Conservation (phyloP, 176 grass and related monocot genomes). For the Avena atlantica region DNA sequence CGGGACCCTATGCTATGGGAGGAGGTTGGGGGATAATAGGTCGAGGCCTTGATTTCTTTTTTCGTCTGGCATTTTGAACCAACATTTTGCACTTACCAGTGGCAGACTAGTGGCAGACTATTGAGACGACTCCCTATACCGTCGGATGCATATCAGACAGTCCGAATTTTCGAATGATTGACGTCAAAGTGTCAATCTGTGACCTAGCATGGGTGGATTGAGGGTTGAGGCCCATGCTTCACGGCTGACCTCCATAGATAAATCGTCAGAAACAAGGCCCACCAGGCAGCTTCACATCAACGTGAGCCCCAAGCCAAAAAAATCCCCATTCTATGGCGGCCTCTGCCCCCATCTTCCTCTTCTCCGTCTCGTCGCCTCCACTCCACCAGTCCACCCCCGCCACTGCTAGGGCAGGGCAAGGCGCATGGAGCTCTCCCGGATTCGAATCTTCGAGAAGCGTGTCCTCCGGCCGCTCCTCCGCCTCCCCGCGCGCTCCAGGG, state of each 20-base stretch:
- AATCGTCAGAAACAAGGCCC: conserved; percentile 1
- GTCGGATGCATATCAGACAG: no score
- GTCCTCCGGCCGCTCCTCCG: conserved; percentile 24
- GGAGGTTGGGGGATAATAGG: no score
- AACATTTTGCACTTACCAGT: no score
- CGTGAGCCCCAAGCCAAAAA: conserved; percentile 19
- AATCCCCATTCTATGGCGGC: conserved; percentile 33
- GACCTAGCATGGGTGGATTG: no score
- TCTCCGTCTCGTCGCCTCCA: conserved; percentile 16
- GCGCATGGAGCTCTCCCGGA: conserved; percentile 45
- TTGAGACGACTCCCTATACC: no score
- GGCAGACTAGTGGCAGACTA: no score
- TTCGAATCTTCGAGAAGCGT: conserved; percentile 43
- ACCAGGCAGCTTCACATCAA: conserved; percentile 15
- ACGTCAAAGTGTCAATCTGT: no score
- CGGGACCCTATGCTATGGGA: no score
- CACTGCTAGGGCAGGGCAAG: background rate
- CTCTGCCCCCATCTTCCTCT: background rate
- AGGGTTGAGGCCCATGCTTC: no score
- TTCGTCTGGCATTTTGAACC: no score
- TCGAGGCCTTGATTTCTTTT: no score
- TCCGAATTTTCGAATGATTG: no score
- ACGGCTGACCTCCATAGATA: background rate
- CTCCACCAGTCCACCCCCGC: conserved; percentile 24
- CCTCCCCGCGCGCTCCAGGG: conserved; percentile 28